Conservation (phyloP, 1,284 basidiomycete genomes). For the Ustilago loliicola region DNA sequence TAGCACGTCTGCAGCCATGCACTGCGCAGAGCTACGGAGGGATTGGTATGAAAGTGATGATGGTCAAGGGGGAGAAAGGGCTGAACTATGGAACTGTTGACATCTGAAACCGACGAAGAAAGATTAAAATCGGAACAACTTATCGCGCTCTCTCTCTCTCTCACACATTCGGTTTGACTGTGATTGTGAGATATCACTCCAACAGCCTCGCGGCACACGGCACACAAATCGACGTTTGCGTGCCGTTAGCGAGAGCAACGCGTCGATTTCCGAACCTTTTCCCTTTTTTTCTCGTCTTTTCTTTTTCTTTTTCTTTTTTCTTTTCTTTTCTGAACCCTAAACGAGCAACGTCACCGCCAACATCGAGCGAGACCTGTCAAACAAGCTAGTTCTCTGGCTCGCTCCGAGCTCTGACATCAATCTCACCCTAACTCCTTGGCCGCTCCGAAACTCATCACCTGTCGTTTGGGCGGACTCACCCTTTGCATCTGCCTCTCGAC, state of each 20-base stretch:
- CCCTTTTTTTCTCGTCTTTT: background rate
- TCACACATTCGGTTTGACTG: no score
- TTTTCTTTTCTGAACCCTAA: slow-evolving; percentile 1
- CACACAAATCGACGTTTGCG: background rate
- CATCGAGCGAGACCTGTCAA: background rate
- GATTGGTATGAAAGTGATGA: background rate
- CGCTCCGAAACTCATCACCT: background rate
- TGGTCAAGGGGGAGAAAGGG: background rate
- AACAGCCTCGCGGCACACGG: no score
- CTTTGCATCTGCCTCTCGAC: slow-evolving; percentile 43
- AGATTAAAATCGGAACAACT: slow-evolving; percentile 13
- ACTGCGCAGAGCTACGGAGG: slow-evolving; percentile 1
- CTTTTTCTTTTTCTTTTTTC: background rate
- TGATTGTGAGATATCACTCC: background rate
- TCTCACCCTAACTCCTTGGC: background rate
- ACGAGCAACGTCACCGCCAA: background rate
- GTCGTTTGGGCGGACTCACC: slow-evolving; percentile 28
- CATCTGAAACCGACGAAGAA: background rate
- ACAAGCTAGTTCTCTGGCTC: slow-evolving; percentile 1
- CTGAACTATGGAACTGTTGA: background rate
- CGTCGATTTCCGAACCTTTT: background rate
- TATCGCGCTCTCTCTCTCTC: background rate
- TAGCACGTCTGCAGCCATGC: slow-evolving; percentile 24
- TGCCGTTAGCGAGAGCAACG: background rate
- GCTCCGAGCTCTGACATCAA: background rate